Conservation (phyloP, 129 eudicot species). For the Pseudognaphalium luteoalbum region DNA sequence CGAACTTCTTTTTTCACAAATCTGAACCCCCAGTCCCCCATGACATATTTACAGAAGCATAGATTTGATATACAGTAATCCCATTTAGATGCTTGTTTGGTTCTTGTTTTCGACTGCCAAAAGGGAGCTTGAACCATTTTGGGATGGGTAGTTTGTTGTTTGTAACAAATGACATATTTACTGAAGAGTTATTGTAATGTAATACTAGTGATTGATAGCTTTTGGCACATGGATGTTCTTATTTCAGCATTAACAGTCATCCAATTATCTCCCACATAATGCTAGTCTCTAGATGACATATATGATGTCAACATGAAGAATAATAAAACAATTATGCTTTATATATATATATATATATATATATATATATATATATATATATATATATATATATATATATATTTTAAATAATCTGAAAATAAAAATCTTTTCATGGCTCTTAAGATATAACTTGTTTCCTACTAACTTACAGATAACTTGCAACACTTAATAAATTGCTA, state of each 20-base stretch:
- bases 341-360: too few relatives aligned
- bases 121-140: background rate
- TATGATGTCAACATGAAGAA: too few relatives aligned
- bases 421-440: background rate
- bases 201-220: background rate
- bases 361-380: too few relatives aligned
- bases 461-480: background rate
- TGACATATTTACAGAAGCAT: background rate
- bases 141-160: slow-evolving; percentile 4
- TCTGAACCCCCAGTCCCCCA: slow-evolving; percentile 2
- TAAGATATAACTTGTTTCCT: background rate
- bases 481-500: background rate
- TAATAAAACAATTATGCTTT: too few relatives aligned
- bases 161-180: background rate
- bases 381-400: too few relatives aligned
- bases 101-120: background rate
- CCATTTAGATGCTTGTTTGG: background rate
- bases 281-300: too few relatives aligned
- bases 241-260: too few relatives aligned
- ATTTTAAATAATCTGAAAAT: too few relatives aligned
- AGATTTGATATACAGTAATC: background rate
- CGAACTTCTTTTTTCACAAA: slow-evolving; percentile 47
- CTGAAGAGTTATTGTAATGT: background rate
- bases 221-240: too few relatives aligned
- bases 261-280: too few relatives aligned